Conservation (phyloP, 371 early-diverging fungal genomes). For the Apophysomyces sp. region DNA sequence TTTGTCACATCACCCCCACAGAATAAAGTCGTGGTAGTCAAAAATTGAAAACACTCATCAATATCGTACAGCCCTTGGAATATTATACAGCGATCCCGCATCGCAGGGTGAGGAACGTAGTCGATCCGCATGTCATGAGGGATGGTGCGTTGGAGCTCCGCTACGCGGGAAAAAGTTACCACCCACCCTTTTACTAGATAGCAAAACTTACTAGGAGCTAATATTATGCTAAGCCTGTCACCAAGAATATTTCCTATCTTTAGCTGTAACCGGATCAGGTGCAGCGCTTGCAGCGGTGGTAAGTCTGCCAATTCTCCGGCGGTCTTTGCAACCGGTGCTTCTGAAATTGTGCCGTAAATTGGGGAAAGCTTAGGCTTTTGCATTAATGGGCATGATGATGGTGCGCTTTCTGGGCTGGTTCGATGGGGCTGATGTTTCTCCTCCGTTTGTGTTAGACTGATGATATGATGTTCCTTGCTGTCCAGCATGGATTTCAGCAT, state of each 20-base stretch:
- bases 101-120: slow-evolving; percentile 24
- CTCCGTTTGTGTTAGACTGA: too few relatives aligned
- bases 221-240: slow-evolving; percentile 3
- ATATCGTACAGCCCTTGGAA: slow-evolving; percentile 40
- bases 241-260: slow-evolving; percentile 34
- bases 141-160: slow-evolving; percentile 36
- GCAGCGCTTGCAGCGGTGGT: slow-evolving; percentile 40
- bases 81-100: slow-evolving; percentile 44
- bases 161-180: slow-evolving; percentile 13
- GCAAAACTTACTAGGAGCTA: slow-evolving; percentile 35
- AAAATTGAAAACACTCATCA: slow-evolving; percentile 41
- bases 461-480: too few relatives aligned
- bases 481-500: background rate
- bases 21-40: slow-evolving; percentile 43
- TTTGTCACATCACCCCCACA: slow-evolving; percentile 52
- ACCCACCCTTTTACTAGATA: too few relatives aligned
- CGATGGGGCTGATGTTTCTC: too few relatives aligned
- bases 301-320: slow-evolving; percentile 32
- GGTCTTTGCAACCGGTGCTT: slow-evolving; percentile 25
- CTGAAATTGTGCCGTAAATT: slow-evolving; percentile 17
- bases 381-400: background rate
- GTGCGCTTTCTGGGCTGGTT: background rate
- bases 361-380: slow-evolving; percentile 10
- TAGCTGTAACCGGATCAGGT: slow-evolving; percentile 36
- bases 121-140: slow-evolving; percentile 49